Evolutionary conservation across 75 land plant species (phyloP).

Genomic region (Pinus taeda): DNA sequence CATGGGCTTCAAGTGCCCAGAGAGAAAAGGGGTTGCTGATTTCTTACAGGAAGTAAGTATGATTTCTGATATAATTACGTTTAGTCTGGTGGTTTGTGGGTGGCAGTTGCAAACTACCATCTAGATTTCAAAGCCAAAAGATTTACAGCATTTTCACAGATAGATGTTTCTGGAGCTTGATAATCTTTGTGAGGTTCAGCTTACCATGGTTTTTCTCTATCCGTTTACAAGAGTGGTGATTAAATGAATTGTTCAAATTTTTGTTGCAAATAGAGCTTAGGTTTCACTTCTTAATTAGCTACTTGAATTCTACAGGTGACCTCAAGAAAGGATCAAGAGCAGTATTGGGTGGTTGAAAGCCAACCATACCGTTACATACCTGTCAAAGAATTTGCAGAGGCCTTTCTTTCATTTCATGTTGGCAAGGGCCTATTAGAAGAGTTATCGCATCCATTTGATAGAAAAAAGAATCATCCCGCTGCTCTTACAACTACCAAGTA

Average conservation of each 20-base stretch:
- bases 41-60: slow-evolving; percentile 36
- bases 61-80: not conserved
- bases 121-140: slow-evolving; percentile 52
- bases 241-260: not conserved
- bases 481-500: slow-evolving; percentile 58
- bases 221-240: not conserved
- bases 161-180: not conserved
- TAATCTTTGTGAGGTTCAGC: too few species aligned
- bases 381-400: slow-evolving; percentile 27
- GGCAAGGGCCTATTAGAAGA: slow-evolving; percentile 24
- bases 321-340: slow-evolving; percentile 49
- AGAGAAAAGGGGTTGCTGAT: slow-evolving; percentile 37
- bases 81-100: not conserved
- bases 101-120: slow-evolving; percentile 38
- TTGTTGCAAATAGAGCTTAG: not conserved
- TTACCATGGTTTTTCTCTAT: not conserved
- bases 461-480: slow-evolving; percentile 32
- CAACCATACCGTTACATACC: slow-evolving; percentile 30
- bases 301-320: slow-evolving; percentile 41
- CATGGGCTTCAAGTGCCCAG: slow-evolving; percentile 36
- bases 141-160: slow-evolving; percentile 13
- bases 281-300: slow-evolving; percentile 20
- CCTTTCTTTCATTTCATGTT: slow-evolving; percentile 20
- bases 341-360: slow-evolving; percentile 35
- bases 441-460: slow-evolving; percentile 30